Percentiles rank a stretch among this genome's conserved stretches.
Conservation (phyloP, 768 basidiomycete genomes). For the Rhodocollybia butyracea region DNA sequence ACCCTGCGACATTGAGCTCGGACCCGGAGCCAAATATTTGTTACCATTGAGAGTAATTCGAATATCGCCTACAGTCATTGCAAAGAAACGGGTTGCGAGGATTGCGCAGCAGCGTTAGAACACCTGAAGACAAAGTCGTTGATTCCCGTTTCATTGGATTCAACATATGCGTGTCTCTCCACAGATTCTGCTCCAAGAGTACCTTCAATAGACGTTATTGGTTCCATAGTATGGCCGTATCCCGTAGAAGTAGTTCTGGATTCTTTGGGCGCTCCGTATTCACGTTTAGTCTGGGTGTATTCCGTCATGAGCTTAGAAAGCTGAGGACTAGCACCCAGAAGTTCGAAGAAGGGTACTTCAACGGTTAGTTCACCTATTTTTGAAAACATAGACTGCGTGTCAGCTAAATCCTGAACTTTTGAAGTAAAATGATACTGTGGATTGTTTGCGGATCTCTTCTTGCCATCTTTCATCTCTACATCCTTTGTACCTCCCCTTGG, state of each 20-base stretch:
- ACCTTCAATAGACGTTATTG: background rate
- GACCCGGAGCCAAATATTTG: background rate
- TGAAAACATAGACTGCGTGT: background rate
- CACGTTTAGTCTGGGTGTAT: background rate
- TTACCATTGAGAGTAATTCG: background rate
- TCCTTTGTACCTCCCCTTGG: background rate
- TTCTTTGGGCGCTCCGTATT: background rate
- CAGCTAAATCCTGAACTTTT: background rate
- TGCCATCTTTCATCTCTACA: background rate
- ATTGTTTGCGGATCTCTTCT: background rate
- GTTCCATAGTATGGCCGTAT: background rate
- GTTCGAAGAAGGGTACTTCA: background rate
- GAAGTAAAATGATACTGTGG: constrained; percentile 6
- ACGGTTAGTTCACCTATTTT: background rate
- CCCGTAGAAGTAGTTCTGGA: background rate
- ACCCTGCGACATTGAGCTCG: background rate
- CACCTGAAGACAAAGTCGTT: background rate
- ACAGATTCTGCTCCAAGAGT: background rate
- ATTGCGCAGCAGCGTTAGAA: background rate
- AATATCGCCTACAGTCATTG: background rate
- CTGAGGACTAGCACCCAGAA: background rate
- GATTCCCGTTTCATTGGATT: background rate
- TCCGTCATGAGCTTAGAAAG: background rate
- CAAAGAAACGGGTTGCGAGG: background rate
- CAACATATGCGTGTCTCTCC: background rate